Evolutionary conservation across 2,329 filamentous ascomycete genomes (phyloP), one percentile per base, ranked within the genome.

Genomic region (Diplodia intermedia): DNA sequence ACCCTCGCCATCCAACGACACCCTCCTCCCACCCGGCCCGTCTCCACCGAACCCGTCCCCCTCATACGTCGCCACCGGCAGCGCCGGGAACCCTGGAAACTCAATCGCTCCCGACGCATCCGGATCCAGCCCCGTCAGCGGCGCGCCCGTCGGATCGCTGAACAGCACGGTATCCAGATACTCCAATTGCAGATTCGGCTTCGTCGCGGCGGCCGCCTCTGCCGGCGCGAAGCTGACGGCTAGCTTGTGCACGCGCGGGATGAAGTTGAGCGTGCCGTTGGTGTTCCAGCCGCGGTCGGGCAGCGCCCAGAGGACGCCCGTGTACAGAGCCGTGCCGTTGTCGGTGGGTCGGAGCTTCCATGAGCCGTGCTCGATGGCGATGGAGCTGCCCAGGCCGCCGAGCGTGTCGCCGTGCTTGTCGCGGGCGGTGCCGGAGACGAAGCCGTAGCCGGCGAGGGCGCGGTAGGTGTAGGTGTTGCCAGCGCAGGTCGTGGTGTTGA

Each of bases 271-370:
- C 9, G 89, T 90, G 54, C 89, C 90, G 72, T 91, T 81, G 0
- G 89, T 91, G 74, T 92, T 92, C 89, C 90, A 92, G 47, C 90
- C 90, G 69, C 89, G 83, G 73, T 91, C 89, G 1, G 90, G 90
- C 18, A 91, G 77, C 14, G 83, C 82, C 79, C 86, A 92, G 26
- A 91, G 74, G 4, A 86, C 83, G 18, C 89, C 90, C 2, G 83
- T 82, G 74, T 91, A 92, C 6, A 75, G 5, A 7, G 15, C 14
- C 1, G 40, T 43, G 15, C 40, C 40, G 14, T 43, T 82, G 74
- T 91, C 92, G 11, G 76, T 82, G 80, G 81, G 72, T 79, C 82
- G 5, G 76, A 78, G 78, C 74, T 85, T 86, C 89, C 89, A 92
- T 9, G 84, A 83, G 40, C 77, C 79, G 69, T 81, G 80, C 67